Conservation (phyloP, 2,329 filamentous ascomycete genomes). For the Biscogniauxia sp. region DNA sequence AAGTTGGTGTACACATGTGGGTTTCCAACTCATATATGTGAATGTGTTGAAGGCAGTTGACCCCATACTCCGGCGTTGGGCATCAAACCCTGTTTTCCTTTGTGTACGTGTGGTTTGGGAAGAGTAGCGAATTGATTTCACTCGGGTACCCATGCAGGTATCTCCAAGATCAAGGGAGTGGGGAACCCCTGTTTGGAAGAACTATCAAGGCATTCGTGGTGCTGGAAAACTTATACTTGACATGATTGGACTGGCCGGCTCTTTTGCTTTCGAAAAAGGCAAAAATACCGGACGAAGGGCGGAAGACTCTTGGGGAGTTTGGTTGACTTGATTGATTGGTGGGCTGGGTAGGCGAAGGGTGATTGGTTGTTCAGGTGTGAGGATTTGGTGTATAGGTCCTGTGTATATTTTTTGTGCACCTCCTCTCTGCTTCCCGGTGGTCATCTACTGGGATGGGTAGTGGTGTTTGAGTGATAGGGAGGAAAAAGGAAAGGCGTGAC, state of each 20-base stretch:
- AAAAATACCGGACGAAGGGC: neutral
- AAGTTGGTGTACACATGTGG: neutral
- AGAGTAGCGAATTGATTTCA: neutral
- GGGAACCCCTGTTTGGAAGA: neutral
- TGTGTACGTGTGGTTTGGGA: neutral
- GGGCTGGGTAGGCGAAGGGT: neutral
- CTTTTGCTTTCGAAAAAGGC: neutral
- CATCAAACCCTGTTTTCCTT: neutral
- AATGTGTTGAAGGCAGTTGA: neutral
- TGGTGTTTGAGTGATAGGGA: neutral
- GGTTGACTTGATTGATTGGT: conserved; percentile 7
- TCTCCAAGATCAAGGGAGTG: neutral
- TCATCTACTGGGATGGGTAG: neutral
- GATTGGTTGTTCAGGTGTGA: neutral
- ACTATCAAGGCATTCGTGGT: neutral
- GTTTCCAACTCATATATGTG: neutral
- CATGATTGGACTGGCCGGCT: neutral
- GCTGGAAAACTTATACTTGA: neutral
- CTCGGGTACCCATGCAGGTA: neutral
- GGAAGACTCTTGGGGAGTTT: neutral
- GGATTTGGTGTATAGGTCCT: neutral
- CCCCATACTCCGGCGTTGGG: neutral
- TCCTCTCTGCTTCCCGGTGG: neutral
- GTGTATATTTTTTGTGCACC: neutral
- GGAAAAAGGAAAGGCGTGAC: neutral